Conservation (phyloP, 2,329 filamentous ascomycete genomes). For the Apiospora phragmitis region DNA sequence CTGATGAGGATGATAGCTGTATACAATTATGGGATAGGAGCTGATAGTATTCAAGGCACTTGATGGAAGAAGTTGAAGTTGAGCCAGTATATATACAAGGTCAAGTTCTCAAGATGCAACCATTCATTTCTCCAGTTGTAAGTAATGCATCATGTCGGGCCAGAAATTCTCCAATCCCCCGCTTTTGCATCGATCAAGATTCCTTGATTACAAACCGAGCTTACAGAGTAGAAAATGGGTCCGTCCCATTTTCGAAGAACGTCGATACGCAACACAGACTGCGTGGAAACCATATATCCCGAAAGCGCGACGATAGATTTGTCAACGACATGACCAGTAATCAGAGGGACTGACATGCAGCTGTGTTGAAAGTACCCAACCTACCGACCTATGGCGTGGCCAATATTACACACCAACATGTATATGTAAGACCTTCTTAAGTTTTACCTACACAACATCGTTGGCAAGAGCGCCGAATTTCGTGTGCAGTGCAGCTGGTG, state of each 20-base stretch:
- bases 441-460: not conserved
- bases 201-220: slow-evolving; percentile 9
- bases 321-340: not conserved
- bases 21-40: too few relatives aligned
- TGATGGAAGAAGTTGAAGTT: not conserved
- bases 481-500: not conserved
- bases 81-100: not conserved
- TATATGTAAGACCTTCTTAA: not conserved
- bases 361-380: not conserved
- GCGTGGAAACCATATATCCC: not conserved
- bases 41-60: not conserved
- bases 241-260: not conserved
- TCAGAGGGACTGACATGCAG: not conserved
- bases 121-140: not conserved
- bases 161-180: not conserved
- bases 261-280: not conserved
- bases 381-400: not conserved
- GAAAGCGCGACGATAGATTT: not conserved
- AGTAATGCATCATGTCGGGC: slow-evolving; percentile 8
- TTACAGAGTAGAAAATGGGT: not conserved
- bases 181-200: not conserved
- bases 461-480: not conserved
- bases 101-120: not conserved
- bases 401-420: not conserved
- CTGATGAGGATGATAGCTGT: not conserved